These are phyloP conservation scores for Lophium mytilinum DNA, from an alignment of 495 filamentous ascomycete species.

Conservation along the genomic window DNA sequence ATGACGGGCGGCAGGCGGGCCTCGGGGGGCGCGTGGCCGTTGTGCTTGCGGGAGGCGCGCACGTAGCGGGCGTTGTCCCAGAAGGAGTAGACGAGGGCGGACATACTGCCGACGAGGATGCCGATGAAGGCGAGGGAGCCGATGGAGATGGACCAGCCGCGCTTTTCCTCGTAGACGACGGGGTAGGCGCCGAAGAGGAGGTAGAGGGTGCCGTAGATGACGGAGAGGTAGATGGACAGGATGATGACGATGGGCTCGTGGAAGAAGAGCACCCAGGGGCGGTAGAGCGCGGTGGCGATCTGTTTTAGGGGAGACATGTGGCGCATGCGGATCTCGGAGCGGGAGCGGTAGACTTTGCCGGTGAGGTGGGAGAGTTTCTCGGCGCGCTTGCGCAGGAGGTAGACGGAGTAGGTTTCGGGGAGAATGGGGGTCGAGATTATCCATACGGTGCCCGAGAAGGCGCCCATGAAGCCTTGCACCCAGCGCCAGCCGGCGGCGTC, in stretches of 20 bases:
- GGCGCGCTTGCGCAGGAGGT: conserved; percentile 1
- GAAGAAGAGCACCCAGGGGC: conserved; percentile 53
- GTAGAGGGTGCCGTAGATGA: conserved; percentile 55
- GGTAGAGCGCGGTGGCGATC: conserved; percentile 45
- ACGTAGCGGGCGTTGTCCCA: conserved; percentile 18
- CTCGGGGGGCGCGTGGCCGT: conserved; percentile 26
- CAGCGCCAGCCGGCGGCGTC: conserved; percentile 54
- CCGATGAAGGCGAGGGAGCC: conserved; percentile 33
- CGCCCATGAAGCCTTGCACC: conserved; percentile 51
- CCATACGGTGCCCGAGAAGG: conserved; percentile 42
- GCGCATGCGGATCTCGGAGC: background rate
- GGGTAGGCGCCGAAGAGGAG: conserved; percentile 58
- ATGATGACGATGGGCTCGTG: conserved; percentile 57
- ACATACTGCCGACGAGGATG: conserved; percentile 24
- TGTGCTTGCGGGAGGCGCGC: conserved; percentile 18
- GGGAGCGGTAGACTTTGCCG: background rate
- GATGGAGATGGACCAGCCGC: conserved; percentile 40
- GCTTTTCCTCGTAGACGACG: conserved; percentile 29
- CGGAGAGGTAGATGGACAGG: conserved; percentile 50
- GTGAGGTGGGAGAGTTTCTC: conserved; percentile 38
- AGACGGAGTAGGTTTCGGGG: conserved; percentile 29
- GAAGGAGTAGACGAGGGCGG: conserved; percentile 26
- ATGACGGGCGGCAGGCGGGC: conserved; percentile 28
- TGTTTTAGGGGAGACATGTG: background rate
- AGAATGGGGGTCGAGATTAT: conserved; percentile 21